These are phyloP conservation scores for Colletotrichum tropicale DNA, from an alignment of 2,329 filamentous ascomycete genomes.

Conservation along the genomic window DNA sequence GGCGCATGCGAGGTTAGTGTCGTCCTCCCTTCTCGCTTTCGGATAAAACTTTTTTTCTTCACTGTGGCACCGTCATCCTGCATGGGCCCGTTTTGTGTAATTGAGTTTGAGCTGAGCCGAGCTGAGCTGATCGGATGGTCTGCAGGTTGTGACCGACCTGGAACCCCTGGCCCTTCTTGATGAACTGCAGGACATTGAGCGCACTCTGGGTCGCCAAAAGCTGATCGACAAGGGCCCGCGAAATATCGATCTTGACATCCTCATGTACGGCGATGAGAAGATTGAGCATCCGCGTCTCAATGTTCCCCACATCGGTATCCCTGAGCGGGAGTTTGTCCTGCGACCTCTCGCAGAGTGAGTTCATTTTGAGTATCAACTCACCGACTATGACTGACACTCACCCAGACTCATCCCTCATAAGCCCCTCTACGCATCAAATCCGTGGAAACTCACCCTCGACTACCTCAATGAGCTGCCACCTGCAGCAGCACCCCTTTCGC, in stretches of 20 bases:
- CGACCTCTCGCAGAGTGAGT: slow-evolving; percentile 80
- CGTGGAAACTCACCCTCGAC: slow-evolving; percentile 66
- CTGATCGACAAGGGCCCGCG: slow-evolving; percentile 91
- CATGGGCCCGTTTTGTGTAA: background rate
- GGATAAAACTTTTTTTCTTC: background rate
- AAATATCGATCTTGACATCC: slow-evolving; percentile 92
- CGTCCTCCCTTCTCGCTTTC: background rate
- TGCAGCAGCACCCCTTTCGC: slow-evolving; percentile 56
- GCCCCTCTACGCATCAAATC: slow-evolving; percentile 54
- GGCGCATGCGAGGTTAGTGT: slow-evolving; percentile 84
- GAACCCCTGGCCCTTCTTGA: slow-evolving; percentile 79
- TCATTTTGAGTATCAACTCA: background rate
- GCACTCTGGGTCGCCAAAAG: slow-evolving; percentile 78
- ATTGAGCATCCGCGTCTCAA: slow-evolving; percentile 76
- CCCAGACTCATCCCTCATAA: slow-evolving; percentile 60
- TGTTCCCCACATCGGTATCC: slow-evolving; percentile 83
- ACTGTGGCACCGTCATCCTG: background rate
- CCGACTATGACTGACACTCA: background rate
- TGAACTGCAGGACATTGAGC: slow-evolving; percentile 83
- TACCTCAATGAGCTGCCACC: slow-evolving; percentile 63
- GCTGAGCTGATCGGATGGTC: background rate
- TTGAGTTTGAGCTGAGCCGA: background rate
- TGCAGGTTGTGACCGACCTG: slow-evolving; percentile 79
- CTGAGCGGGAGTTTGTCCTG: slow-evolving; percentile 92
- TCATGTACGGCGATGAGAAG: slow-evolving; percentile 75